A percentile compares a stretch with the other conserved stretches of the same genome.
phyloP scores from a whole-genome alignment of 805 yeast genomes.

The Wickerhamiella dianesei region DNA sequence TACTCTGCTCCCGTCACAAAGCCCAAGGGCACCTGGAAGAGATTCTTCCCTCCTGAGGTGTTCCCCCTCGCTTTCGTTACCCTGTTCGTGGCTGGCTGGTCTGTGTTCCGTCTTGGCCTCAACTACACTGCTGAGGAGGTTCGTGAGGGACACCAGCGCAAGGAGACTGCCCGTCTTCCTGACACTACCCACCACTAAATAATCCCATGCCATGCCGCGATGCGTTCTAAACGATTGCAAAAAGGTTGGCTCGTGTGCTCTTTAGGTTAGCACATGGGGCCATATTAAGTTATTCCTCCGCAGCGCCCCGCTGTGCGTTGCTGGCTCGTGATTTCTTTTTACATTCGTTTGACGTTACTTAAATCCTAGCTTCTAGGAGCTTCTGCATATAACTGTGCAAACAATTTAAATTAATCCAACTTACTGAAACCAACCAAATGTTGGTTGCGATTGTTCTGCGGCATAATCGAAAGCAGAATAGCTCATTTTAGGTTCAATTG shows the following conservation, averaged over 20 bases:
- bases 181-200: conserved; percentile 9
- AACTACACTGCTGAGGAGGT: conserved; percentile 17
- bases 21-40: conserved; percentile 1
- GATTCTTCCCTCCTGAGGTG: conserved; percentile 16
- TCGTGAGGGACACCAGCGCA: conserved; percentile 19
- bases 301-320: background rate
- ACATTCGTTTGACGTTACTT: background rate
- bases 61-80: conserved; percentile 17
- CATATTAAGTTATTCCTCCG: background rate
- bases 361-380: background rate
- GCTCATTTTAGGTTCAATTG: no score
- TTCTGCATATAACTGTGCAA: background rate
- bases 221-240: background rate
- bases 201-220: background rate
- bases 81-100: conserved; percentile 13
- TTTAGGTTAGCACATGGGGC: no score
- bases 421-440: no score
- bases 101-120: conserved; percentile 15
- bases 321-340: background rate
- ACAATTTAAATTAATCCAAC: background rate
- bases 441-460: no score
- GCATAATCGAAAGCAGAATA: no score
- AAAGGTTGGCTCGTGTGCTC: background rate
- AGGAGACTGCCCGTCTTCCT: conserved; percentile 18
- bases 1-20: conserved; percentile 13